Percentiles rank a stretch among this genome's conserved stretches.
These are phyloP conservation scores for Violaceomyces palustris DNA, from an alignment of 1,284 basidiomycete genomes.

Conservation along the genomic window DNA sequence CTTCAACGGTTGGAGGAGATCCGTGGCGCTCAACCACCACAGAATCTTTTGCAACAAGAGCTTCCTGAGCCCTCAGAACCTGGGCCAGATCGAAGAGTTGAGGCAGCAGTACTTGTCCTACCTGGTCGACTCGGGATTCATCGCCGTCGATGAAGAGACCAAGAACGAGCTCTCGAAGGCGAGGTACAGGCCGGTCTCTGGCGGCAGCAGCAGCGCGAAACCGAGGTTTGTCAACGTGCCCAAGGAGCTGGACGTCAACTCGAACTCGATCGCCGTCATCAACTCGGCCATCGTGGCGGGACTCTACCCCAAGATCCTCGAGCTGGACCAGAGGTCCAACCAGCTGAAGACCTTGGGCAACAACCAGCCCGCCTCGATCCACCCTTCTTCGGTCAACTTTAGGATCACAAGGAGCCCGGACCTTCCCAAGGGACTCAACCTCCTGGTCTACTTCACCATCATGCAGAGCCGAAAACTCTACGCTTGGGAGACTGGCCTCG, in stretches of 20 bases:
- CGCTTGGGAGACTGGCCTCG: slow-evolving; percentile 91
- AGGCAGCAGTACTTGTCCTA: slow-evolving; percentile 80
- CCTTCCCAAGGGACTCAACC: slow-evolving; percentile 15
- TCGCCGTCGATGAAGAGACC: slow-evolving; percentile 66
- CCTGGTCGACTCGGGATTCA: slow-evolving; percentile 80
- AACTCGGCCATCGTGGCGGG: slow-evolving; percentile 80
- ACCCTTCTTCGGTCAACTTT: slow-evolving; percentile 64
- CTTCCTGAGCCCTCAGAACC: slow-evolving; percentile 81
- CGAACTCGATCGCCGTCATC: slow-evolving; percentile 62
- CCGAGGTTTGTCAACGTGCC: slow-evolving; percentile 71
- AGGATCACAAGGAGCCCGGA: slow-evolving; percentile 15
- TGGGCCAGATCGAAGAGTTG: slow-evolving; percentile 94
- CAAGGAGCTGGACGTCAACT: slow-evolving; percentile 66
- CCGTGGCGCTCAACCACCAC: slow-evolving; percentile 61
- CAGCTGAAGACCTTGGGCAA: slow-evolving; percentile 81
- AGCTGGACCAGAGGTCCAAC: slow-evolving; percentile 60
- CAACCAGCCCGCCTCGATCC: slow-evolving; percentile 75
- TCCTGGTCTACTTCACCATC: slow-evolving; percentile 37
- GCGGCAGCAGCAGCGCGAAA: slow-evolving; percentile 55
- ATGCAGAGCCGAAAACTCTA: slow-evolving; percentile 86
- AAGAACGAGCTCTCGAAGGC: slow-evolving; percentile 68
- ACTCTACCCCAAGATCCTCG: slow-evolving; percentile 84
- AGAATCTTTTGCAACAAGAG: slow-evolving; percentile 69
- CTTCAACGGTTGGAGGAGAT: slow-evolving; percentile 79
- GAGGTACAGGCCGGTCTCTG: slow-evolving; percentile 30